Percentiles rank a stretch among this genome's conserved stretches.
These are phyloP conservation scores for Cadophora sp. DNA, from an alignment of 2,329 filamentous ascomycete species.

Conservation along the genomic window DNA sequence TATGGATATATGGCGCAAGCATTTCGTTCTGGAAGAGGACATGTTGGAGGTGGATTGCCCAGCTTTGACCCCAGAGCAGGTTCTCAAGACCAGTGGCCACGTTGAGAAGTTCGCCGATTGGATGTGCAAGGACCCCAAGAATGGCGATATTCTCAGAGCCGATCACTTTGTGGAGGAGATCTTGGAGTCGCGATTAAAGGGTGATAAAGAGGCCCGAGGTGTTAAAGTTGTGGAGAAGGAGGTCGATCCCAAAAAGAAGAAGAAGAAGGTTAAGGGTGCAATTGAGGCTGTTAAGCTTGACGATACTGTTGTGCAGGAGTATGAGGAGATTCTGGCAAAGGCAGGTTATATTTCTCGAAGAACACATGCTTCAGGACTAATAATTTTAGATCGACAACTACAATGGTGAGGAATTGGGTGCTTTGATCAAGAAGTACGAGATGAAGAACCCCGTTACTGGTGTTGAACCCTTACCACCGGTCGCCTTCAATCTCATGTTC, in stretches of 20 bases:
- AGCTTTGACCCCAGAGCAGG: constrained; percentile 89
- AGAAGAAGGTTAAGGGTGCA: constrained; percentile 85
- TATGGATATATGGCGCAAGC: constrained; percentile 74
- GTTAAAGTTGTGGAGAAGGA: constrained; percentile 80
- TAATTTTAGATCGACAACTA: constrained; percentile 85
- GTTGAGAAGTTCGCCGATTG: constrained; percentile 95
- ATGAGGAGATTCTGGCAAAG: constrained; percentile 87
- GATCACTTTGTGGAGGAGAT: constrained; percentile 97
- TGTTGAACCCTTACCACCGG: constrained; percentile 77
- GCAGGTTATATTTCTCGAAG: constrained; percentile 35
- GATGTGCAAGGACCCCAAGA: constrained; percentile 99
- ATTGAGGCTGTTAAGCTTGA: constrained; percentile 83
- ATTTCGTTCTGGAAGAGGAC: constrained; percentile 76
- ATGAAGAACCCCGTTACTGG: constrained; percentile 87
- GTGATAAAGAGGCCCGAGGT: constrained; percentile 90
- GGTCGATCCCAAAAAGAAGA: constrained; percentile 74
- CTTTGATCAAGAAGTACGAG: constrained; percentile 89
- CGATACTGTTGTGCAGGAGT: constrained; percentile 85
- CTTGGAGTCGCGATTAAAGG: constrained; percentile 84
- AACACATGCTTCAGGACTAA: constrained; percentile 25
- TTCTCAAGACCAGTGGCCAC: constrained; percentile 95
- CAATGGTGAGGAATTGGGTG: constrained; percentile 82
- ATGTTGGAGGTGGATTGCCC: constrained; percentile 84
- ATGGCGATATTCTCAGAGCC: constrained; percentile 92
- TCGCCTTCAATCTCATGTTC: constrained; percentile 99